A percentile compares a stretch with the other conserved stretches of the same genome.
Evolutionary conservation across 2,329 filamentous ascomycete species (phyloP).

Genomic region (Stagonosporopsis tanaceti): DNA sequence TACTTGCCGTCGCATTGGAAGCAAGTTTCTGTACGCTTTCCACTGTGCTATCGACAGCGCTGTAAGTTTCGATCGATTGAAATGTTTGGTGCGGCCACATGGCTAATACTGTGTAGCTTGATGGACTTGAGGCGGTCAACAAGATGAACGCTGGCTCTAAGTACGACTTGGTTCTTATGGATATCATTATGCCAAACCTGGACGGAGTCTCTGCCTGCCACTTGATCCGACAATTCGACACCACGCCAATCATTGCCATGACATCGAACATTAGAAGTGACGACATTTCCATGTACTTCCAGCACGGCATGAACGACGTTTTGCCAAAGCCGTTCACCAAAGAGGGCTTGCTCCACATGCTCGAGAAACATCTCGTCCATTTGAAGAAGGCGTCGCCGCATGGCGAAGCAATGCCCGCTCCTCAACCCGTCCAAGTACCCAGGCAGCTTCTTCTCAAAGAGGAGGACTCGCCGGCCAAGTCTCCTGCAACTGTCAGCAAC

Average conservation of each 20-base stretch:
- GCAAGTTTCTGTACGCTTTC: conserved; percentile 72
- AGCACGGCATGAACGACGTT: conserved; percentile 95
- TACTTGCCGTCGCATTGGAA: conserved; percentile 71
- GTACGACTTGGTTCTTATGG: conserved; percentile 67
- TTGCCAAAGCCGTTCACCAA: conserved; percentile 96
- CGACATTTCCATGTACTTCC: conserved; percentile 96
- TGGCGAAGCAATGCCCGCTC: conserved; percentile 59
- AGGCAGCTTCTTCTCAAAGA: conserved; percentile 65
- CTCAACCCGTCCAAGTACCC: conserved; percentile 59
- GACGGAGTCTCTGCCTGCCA: conserved; percentile 95
- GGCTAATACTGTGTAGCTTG: conserved; percentile 61
- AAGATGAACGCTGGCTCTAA: conserved; percentile 75
- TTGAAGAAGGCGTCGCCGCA: conserved; percentile 70
- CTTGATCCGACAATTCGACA: conserved; percentile 86
- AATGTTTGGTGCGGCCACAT: too few relatives aligned
- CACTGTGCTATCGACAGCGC: conserved; percentile 70
- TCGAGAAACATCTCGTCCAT: conserved; percentile 88
- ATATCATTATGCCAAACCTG: conserved; percentile 92
- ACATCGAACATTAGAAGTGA: conserved; percentile 97
- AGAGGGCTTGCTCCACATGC: conserved; percentile 77
- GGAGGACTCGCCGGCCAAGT: conserved; percentile 69
- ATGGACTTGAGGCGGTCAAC: conserved; percentile 90
- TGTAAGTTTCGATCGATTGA: conserved; percentile 53
- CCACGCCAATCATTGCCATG: conserved; percentile 94
- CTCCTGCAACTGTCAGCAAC: conserved; percentile 66